Conservation (phyloP, 345 rosid species). For the Hevea brasiliensis region DNA sequence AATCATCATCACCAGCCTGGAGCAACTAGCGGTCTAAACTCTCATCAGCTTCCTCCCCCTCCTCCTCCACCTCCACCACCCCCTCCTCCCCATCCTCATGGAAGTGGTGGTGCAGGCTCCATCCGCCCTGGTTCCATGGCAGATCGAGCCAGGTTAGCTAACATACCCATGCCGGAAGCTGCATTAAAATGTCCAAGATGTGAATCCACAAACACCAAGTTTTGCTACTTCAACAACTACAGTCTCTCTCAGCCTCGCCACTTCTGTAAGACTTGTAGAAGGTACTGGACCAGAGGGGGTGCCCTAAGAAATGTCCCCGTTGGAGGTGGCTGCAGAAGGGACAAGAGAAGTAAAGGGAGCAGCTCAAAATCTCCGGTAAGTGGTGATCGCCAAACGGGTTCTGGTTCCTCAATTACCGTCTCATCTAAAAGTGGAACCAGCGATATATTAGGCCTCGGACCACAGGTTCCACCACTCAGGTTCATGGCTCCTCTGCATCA, state of each 20-base stretch:
- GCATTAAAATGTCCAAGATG: conserved; percentile 91
- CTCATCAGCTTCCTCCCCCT: conserved; percentile 35
- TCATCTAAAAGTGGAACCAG: conserved; percentile 37
- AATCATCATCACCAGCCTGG: conserved; percentile 38
- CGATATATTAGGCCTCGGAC: conserved; percentile 51
- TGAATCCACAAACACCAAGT: conserved; percentile 89
- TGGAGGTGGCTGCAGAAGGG: conserved; percentile 91
- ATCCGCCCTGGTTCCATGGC: conserved; percentile 93
- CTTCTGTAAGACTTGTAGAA: conserved; percentile 92
- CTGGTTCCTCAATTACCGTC: conserved; percentile 43
- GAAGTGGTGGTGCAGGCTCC: conserved; percentile 50
- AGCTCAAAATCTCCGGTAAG: conserved; percentile 47
- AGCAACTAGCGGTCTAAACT: conserved; percentile 22
- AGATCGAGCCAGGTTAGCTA: conserved; percentile 83
- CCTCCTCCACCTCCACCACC: conserved; percentile 45
- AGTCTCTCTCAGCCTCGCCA: conserved; percentile 96
- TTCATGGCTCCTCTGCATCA: conserved; percentile 62
- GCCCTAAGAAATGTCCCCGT: conserved; percentile 88
- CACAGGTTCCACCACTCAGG: conserved; percentile 39
- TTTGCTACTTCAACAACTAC: conserved; percentile 97
- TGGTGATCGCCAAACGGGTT: conserved; percentile 38
- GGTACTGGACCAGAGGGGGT: conserved; percentile 98
- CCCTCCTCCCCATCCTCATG: conserved; percentile 52
- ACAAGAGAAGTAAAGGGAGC: conserved; percentile 71
- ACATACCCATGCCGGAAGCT: conserved; percentile 74